Percentiles rank a stretch among this genome's conserved stretches.
phyloP scores from a whole-genome alignment of 352 stramenopile species.

The Globisporangium middletonii region DNA sequence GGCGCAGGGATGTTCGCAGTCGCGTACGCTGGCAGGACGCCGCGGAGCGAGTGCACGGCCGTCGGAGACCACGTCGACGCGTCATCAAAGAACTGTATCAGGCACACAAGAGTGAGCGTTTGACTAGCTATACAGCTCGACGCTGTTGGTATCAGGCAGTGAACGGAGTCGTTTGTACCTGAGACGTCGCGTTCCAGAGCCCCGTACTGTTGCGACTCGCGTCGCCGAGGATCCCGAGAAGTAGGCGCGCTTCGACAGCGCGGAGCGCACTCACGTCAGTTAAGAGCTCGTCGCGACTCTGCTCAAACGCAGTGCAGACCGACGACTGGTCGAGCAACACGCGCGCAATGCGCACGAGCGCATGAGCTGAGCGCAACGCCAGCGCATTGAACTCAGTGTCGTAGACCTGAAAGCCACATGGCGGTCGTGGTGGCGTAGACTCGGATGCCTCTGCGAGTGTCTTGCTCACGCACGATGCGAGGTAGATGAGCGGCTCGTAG shows the following conservation, averaged over 20 bases:
- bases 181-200: slow-evolving; percentile 59
- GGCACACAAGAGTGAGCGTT: neutral
- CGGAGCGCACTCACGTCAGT: slow-evolving; percentile 31
- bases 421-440: neutral
- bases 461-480: slow-evolving; percentile 28
- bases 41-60: slow-evolving; percentile 41
- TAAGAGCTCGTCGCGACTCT: slow-evolving; percentile 36
- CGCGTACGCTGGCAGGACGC: slow-evolving; percentile 53
- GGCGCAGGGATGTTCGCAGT: slow-evolving; percentile 28
- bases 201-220: slow-evolving; percentile 11
- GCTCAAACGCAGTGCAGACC: slow-evolving; percentile 40
- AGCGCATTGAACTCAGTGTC: slow-evolving; percentile 83
- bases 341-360: slow-evolving; percentile 57
- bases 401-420: slow-evolving; percentile 35
- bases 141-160: neutral
- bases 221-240: slow-evolving; percentile 35
- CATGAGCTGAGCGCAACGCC: slow-evolving; percentile 52
- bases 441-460: neutral
- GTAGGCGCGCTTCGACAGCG: slow-evolving; percentile 21
- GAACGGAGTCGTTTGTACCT: slow-evolving; percentile 16
- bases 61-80: slow-evolving; percentile 18
- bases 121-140: neutral
- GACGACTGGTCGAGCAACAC: slow-evolving; percentile 60
- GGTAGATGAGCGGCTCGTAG: slow-evolving; percentile 82
- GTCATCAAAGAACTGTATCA: slow-evolving; percentile 47